Evolutionary conservation across 495 filamentous ascomycete species (phyloP).

Genomic region (Chaetomidium leptoderma): DNA sequence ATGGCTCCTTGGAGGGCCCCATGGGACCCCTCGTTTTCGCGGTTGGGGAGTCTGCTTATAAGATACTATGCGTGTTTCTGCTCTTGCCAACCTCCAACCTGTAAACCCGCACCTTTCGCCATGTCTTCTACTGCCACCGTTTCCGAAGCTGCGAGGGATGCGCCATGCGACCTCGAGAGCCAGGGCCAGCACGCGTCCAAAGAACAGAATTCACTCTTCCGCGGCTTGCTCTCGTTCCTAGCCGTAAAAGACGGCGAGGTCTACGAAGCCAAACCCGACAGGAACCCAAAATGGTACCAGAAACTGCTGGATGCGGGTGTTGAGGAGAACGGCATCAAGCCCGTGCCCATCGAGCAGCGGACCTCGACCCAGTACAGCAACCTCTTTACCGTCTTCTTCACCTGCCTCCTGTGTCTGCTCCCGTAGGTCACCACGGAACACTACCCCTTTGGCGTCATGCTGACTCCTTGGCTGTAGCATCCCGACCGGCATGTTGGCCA

Average conservation of each 20-base stretch:
- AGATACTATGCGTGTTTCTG: background rate
- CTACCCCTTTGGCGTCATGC: background rate
- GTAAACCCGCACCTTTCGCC: background rate
- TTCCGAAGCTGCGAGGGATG: background rate
- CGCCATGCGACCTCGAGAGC: background rate
- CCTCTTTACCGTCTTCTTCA: constrained; percentile 47
- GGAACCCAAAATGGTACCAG: constrained; percentile 37
- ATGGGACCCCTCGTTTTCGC: background rate
- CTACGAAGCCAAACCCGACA: constrained; percentile 30
- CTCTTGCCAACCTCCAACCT: background rate
- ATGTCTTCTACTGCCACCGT: background rate
- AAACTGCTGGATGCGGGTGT: constrained; percentile 45
- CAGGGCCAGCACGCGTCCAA: background rate
- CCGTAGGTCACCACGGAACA: constrained; percentile 35
- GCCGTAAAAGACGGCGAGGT: constrained; percentile 32
- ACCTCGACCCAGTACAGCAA: constrained; percentile 49
- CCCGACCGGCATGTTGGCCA: constrained; percentile 52
- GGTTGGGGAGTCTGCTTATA: background rate
- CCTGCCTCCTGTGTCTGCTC: constrained; percentile 39
- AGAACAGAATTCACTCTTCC: background rate
- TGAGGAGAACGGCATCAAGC: constrained; percentile 51
- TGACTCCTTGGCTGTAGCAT: constrained; percentile 30
- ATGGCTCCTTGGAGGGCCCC: background rate
- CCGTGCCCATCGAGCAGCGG: constrained; percentile 51
- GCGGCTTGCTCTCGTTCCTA: constrained; percentile 21